Base-by-base conservation (phyloP, 2,329 filamentous ascomycete species). In the Hypoxylon sp. region DNA sequence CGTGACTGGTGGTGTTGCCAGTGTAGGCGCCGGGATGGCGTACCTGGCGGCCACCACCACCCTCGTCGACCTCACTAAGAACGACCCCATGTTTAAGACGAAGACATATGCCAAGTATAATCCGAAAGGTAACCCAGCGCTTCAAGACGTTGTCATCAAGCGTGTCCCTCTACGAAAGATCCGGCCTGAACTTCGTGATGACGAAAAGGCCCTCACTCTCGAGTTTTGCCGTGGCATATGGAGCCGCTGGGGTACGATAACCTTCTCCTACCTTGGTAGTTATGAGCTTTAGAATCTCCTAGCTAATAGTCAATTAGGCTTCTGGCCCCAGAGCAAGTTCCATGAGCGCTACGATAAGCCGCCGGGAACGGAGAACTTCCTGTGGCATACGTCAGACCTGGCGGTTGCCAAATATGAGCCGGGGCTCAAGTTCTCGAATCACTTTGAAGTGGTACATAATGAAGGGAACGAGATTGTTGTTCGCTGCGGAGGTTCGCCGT, bases 151-250 rank as follows among this genome's bases (percentile, higher is more conserved):
- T 10, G 90, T 87, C 72, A 81, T 91, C 70, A 87, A 88, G 70
- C 84, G 83, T 36, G 83, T 93, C 0, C 88, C 90, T 0, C 75
- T 93, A 52, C 81, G 80, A 50, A 87, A 89, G 74, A 87, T 93
- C 67, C 85, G 87, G 30, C 89, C 90, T 0, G 86, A 90, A 69
- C 80, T 93, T 59, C 79, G 92, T 13, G 82, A 90, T 74, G 84
- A 87, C 70, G 87, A 88, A 70, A 80, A 81, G 28, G 83, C 82
- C 1, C 81, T 92, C 52, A 85, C 86, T 1, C 83, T 91, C 72
- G 87, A 87, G 70, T 91, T 92, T 75, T 91, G 89, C 75, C 87
- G 87, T 11, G 89, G 89, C 48, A 80, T 91, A 52, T 93, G 87
- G 90, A 85, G 86, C 68, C 89, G 88, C 61, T 83, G 84, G 76